Base-by-base conservation (phyloP, 2,329 filamentous ascomycete genomes). In the Ploettnerulaceae sp. region DNA sequence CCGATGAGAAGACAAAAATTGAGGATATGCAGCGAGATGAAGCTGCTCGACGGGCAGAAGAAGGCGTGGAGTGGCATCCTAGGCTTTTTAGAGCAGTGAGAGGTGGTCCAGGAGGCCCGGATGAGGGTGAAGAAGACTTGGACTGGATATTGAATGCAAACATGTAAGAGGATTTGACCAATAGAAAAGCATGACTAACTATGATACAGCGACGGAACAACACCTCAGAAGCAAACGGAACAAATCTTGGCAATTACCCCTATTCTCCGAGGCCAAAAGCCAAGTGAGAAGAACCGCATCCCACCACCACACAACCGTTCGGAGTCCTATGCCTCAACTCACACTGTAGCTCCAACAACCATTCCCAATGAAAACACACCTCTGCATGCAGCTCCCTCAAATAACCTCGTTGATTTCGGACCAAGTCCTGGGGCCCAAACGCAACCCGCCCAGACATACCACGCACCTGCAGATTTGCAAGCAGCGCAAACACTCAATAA, bases 71-170 rank as follows among this genome's bases (percentile, higher is more conserved):
- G 54, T 98, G 93, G 93, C 79, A 82, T 25, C 91, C 93, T 1
- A 81, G 82, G 53, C 75, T 97, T 9, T 98, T 98, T 73, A 79
- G 89, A 50, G 70, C 71, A 37, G 84, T 94, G 8, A 76, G 78
- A 34, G 81, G 82, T 18, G 86, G 83, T 1, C 80, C 82, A 1
- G 84, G 82, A 24, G 82, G 81, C 1, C 64, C 75, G 3, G 86
- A 93, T 53, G 83, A 91, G 63, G 87, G 86, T 21, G 86, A 94
- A 65, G 89, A 94, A 63, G 88, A 87, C 55, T 71, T 98, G 22
- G 93, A 97, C 67, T 98, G 89, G 88, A 90, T 97, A 61, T 86
- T 98, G 61, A 85, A 91, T 65, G 84, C 90, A 1, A 74, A 82
- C 46, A 78, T 98, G 89, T 95, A 68, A 66, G 79, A 66, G 25